phyloP scores from a whole-genome alignment of 176 grass and related monocot species.

The Phoenix dactylifera region DNA sequence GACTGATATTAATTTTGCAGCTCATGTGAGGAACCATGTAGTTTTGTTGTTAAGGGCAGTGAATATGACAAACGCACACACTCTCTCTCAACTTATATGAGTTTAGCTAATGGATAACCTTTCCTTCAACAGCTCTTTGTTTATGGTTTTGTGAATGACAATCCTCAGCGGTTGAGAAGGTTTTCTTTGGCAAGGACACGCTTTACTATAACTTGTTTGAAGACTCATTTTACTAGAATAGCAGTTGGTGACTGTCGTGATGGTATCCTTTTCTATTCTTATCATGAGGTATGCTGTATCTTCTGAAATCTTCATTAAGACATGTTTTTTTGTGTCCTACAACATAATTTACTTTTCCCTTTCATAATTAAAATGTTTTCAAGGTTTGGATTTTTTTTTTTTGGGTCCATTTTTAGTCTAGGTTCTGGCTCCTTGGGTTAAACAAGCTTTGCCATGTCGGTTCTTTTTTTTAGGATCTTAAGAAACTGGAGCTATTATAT shows the following conservation, averaged over 20 bases:
- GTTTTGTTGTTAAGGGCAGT: too few species aligned
- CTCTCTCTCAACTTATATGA: too few species aligned
- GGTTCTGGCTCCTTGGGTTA: constrained; percentile 16
- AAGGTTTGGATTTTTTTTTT: constrained; percentile 2
- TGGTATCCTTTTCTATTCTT: constrained; percentile 95
- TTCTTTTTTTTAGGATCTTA: constrained; percentile 41
- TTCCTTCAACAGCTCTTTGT: constrained; percentile 57
- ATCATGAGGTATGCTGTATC: constrained; percentile 55
- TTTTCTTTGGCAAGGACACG: constrained; percentile 51
- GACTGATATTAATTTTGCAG: too few species aligned
- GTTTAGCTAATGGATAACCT: neutral
- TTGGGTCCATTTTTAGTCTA: constrained; percentile 7
- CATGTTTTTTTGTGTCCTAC: neutral
- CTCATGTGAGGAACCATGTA: too few species aligned
- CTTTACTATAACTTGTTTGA: constrained; percentile 90
- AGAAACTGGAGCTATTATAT: constrained; percentile 71
- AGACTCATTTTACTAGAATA: constrained; percentile 65
- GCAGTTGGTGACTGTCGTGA: constrained; percentile 97
- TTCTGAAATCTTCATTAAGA: neutral
- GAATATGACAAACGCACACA: too few species aligned
- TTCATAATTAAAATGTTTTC: too few species aligned
- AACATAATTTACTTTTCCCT: neutral
- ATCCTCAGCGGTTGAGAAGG: constrained; percentile 64
- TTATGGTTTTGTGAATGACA: constrained; percentile 72
- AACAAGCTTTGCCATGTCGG: constrained; percentile 8